Base-by-base conservation (phyloP, 345 rosid genomes). In the Salix dunnii region DNA sequence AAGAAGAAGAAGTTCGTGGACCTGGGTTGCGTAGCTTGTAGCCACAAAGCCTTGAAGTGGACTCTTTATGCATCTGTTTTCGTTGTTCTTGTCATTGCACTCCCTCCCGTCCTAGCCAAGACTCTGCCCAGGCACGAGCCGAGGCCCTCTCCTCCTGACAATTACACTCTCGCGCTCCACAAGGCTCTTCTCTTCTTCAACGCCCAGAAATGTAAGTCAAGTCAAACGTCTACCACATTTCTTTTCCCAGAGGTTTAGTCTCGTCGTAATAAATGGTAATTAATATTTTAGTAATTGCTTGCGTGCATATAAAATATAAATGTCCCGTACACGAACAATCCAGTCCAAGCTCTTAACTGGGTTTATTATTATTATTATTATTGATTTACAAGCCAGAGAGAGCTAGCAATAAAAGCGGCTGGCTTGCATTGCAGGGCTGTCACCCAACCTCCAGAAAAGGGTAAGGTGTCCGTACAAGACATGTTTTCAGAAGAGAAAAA, bases 121-220 rank as follows among this genome's bases (percentile, higher is more conserved):
- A 42, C 93, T 8, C n/a, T 94, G 75, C 97, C 98, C 0, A 68
- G 76, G 48, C 91, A 86, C 80, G 84, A 83, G 62, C 11, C 85
- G 23, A 42, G 13, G 2, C 90, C 94, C 65, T 85, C 94, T 13
- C 88, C 90, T 4, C 89, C 92, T 0, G 97, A 94, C 72, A 77
- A 88, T 75, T 92, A 94, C 88, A 85, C 97, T 65, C 76, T 84
- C 60, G 98, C 97, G 27, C 90, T 94, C 70, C 92, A 83, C 53
- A 91, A 92, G 84, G 90, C 97, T 12, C 84, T 94, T 67, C 90
- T 90, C 75, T 94, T 94, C 82, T 94, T 94, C 83, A 91, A 94
- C 66, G 97, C 97, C 61, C 98, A 94, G 61, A 92, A 89, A 83
- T 94, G 98, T 91, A 90, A 79, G 93, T 86, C 53, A 14, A 14